Evolutionary conservation across 2,329 filamentous ascomycete genomes (phyloP).

Genomic region (Cladophialophora exuberans): DNA sequence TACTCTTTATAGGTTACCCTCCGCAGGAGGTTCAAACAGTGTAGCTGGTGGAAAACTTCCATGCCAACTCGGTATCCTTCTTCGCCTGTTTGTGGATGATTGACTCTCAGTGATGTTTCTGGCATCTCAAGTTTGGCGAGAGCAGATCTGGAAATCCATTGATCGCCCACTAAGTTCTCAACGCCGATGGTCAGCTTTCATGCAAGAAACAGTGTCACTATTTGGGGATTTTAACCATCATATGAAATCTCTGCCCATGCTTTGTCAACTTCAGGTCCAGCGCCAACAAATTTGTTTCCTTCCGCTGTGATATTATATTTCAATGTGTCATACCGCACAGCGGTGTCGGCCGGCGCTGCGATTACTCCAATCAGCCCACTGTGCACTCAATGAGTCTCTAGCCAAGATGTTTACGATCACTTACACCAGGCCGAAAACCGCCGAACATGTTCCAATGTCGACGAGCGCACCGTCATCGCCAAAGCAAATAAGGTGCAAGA

Average conservation of each 20-base stretch:
- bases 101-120: conserved; percentile 57
- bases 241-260: conserved; percentile 61
- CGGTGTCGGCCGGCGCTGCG: conserved; percentile 48
- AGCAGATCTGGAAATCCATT: conserved; percentile 61
- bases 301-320: conserved; percentile 54
- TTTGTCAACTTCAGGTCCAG: conserved; percentile 59
- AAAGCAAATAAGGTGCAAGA: conserved; percentile 20
- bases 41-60: conserved; percentile 62
- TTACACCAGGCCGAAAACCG: conserved; percentile 54
- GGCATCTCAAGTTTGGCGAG: conserved; percentile 58
- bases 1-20: conserved; percentile 57
- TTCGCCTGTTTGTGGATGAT: conserved; percentile 59
- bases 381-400: no score
- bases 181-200: background rate
- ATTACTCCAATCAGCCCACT: background rate
- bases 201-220: background rate
- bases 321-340: conserved; percentile 54
- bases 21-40: conserved; percentile 55
- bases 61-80: conserved; percentile 63
- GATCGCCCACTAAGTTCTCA: conserved; percentile 53
- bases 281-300: conserved; percentile 56
- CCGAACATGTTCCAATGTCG: conserved; percentile 37
- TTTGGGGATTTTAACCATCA: conserved; percentile 37
- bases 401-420: no score
- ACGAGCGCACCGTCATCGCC: conserved; percentile 17